phyloP scores from a whole-genome alignment of 2,329 filamentous ascomycete species.

The Cryoendolithus antarcticus region DNA sequence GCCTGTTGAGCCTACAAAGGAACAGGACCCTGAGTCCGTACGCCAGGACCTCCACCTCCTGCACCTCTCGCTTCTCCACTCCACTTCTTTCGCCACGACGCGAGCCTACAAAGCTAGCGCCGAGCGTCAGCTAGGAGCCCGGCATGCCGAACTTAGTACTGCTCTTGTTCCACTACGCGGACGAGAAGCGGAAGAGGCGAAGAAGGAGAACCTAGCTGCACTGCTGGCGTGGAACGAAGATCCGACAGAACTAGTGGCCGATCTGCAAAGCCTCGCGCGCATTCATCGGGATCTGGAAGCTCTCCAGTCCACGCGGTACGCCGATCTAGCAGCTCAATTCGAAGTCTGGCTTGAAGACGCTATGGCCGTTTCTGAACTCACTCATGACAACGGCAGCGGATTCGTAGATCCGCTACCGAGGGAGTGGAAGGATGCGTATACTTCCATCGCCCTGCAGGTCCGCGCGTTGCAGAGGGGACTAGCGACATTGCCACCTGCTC shows the following conservation, averaged over 20 bases:
- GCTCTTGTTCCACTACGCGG: slow-evolving; percentile 24
- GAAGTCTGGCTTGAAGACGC: slow-evolving; percentile 42
- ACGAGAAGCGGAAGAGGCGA: slow-evolving; percentile 22
- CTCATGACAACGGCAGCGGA: slow-evolving; percentile 18
- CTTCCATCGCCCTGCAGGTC: slow-evolving; percentile 41
- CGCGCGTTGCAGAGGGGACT: slow-evolving; percentile 42
- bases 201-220: slow-evolving; percentile 40
- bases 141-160: slow-evolving; percentile 17
- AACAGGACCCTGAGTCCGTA: too few species aligned
- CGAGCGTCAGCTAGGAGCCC: slow-evolving; percentile 20
- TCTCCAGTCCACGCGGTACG: slow-evolving; percentile 28
- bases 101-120: slow-evolving; percentile 47
- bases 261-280: slow-evolving; percentile 38
- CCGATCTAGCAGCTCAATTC: slow-evolving; percentile 43
- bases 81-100: slow-evolving; percentile 35
- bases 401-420: slow-evolving; percentile 46
- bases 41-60: slow-evolving; percentile 48
- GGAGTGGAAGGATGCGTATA: slow-evolving; percentile 48
- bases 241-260: slow-evolving; percentile 37
- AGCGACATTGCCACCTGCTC: slow-evolving; percentile 29
- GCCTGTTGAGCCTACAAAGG: too few species aligned
- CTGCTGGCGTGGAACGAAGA: slow-evolving; percentile 40
- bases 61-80: slow-evolving; percentile 53
- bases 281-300: slow-evolving; percentile 4
- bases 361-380: too few species aligned